phyloP scores from a whole-genome alignment of 306 rosid species.

The Psophocarpus tetragonolobus region DNA sequence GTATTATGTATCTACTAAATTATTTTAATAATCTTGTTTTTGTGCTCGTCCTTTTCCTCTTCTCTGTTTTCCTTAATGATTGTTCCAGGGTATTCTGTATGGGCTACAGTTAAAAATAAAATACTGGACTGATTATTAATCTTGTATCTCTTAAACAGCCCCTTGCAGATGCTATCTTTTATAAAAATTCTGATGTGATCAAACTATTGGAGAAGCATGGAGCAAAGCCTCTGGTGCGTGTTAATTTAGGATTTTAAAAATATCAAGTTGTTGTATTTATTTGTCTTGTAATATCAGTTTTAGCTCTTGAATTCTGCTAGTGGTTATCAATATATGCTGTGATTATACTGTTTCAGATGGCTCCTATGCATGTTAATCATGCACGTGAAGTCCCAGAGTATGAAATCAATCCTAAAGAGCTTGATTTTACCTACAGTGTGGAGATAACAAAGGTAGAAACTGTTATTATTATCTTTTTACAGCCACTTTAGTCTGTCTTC shows the following conservation, averaged over 20 bases:
- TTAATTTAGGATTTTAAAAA: conserved; percentile 35
- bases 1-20: not conserved
- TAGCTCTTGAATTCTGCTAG: conserved; percentile 24
- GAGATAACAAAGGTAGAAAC: conserved; percentile 71
- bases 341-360: conserved; percentile 54
- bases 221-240: conserved; percentile 80
- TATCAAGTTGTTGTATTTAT: conserved; percentile 34
- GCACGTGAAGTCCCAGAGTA: conserved; percentile 93
- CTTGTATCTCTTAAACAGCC: conserved; percentile 61
- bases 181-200: conserved; percentile 72
- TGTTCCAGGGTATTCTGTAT: conserved; percentile 23
- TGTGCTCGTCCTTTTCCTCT: not conserved
- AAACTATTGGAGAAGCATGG: conserved; percentile 85
- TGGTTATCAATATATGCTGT: conserved; percentile 13
- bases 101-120: not conserved
- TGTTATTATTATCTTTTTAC: not conserved
- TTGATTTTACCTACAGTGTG: conserved; percentile 81
- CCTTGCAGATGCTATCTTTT: conserved; percentile 84
- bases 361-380: conserved; percentile 80
- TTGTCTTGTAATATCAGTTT: conserved; percentile 20
- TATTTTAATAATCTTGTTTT: conserved; percentile 1
- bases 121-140: conserved; percentile 25
- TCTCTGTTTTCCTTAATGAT: not conserved
- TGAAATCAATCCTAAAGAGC: conserved; percentile 84
- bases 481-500: not conserved